Conservation (phyloP, 176 grass and related monocot species). For the Paspalum vaginatum region DNA sequence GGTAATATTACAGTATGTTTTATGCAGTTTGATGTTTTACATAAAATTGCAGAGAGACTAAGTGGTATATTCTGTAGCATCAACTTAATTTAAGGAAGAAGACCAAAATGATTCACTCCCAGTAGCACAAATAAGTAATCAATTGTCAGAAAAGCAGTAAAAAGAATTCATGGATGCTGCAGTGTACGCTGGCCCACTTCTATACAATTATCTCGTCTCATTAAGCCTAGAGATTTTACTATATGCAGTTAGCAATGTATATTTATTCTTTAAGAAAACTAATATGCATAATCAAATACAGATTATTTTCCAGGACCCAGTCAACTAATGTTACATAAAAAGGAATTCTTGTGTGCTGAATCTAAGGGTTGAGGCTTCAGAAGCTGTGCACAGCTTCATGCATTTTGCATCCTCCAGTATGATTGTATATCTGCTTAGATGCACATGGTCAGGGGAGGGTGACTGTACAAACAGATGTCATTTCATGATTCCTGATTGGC, state of each 20-base stretch:
- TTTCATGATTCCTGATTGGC: not conserved
- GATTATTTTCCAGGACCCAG: not conserved
- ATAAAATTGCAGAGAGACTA: not conserved
- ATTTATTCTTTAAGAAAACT: not conserved
- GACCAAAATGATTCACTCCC: not conserved
- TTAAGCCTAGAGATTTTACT: not conserved
- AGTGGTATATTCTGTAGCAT: not conserved
- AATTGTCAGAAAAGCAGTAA: not conserved
- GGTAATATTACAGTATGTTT: not conserved
- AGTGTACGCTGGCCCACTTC: not conserved
- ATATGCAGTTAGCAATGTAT: not conserved
- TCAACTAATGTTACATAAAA: not conserved
- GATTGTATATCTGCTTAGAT: not conserved
- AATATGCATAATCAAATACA: not conserved
- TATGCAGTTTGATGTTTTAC: not conserved
- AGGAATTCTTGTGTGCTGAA: not conserved
- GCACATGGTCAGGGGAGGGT: not conserved
- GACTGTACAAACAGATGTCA: not conserved
- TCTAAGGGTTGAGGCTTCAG: not conserved
- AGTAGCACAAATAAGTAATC: not conserved
- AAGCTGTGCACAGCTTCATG: slow-evolving; percentile 1
- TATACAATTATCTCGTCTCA: not conserved
- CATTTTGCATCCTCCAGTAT: not conserved
- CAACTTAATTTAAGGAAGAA: not conserved
- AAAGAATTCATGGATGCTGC: not conserved